Conservation (phyloP, 2,329 filamentous ascomycete species). For the Cordyceps militaris region DNA sequence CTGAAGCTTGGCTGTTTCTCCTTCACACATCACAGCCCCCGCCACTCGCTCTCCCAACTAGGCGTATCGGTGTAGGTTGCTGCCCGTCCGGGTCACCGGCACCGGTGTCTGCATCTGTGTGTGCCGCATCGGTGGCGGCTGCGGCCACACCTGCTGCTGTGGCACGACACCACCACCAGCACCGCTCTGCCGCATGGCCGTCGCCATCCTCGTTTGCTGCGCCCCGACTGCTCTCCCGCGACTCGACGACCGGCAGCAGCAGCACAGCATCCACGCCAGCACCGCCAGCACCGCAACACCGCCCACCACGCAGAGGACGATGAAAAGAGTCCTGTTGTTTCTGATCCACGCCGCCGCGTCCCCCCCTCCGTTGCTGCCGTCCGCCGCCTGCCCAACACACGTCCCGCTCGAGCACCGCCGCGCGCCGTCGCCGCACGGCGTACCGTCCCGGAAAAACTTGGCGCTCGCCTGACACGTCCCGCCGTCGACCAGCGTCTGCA, state of each 20-base stretch:
- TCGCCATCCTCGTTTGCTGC: constrained; percentile 8
- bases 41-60: not conserved
- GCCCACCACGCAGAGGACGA: constrained; percentile 12
- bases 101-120: not conserved
- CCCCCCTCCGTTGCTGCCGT: not conserved
- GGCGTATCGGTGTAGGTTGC: constrained; percentile 10
- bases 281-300: not conserved
- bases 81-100: not conserved
- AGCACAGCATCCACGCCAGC: not conserved
- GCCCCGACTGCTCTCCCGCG: not conserved
- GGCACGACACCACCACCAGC: not conserved
- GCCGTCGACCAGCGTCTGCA: not conserved
- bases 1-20: not conserved
- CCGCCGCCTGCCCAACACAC: not conserved
- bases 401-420: constrained; percentile 57
- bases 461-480: constrained; percentile 11
- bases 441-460: constrained; percentile 83
- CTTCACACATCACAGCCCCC: not conserved
- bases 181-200: constrained; percentile 5
- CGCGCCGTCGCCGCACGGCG: constrained; percentile 65
- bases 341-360: constrained; percentile 9
- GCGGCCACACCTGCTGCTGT: not conserved
- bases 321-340: constrained; percentile 1
- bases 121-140: not conserved
- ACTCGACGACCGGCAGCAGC: not conserved